Evolutionary conservation across 108 stramenopile species (phyloP), one percentile per base, ranked within the genome.

Genomic region (Cyclostephanos tholiformis): DNA sequence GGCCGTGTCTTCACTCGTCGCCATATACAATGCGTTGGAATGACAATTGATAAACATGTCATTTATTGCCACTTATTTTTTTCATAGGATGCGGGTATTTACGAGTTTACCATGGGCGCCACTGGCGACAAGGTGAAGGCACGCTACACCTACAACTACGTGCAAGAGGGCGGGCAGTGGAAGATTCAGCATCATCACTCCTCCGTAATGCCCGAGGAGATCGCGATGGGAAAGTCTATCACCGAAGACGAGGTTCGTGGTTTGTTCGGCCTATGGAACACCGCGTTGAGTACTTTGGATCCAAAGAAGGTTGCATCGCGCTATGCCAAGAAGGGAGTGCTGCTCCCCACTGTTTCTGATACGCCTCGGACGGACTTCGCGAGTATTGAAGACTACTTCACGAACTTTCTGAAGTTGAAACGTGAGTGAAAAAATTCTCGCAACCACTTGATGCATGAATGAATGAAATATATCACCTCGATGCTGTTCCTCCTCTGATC

Each of bases 161-260:
- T 74, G 22, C 67, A 74, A 27, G 80, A 85, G 61, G 56, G 68
- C 52, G 80, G 80, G 23, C 17, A 77, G 46, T 89, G 88, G 88
- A 87, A 87, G 81, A 89, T 89, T 63, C 50, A 71, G 23, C 84
- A 85, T 39, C 84, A 85, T 60, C 84, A 85, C 43, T 82, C 80
- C 44, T 82, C 81, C 32, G 71, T 79, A 5, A 86, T 88, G 87
- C 87, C 87, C 23, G 87, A 88, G 65, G 74, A 65, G 19, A 65
- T 64, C 62, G 61, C 30, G 13, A 83, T 68, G 39, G 72, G 60
- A 35, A 56, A 77, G 56, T 62, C 72, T 17, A 83, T 85, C 57
- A 73, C 75, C 7, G 79, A 83, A 52, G 67, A 22, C 52, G 80
- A 86, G 57, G 82, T 83, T 30, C 74, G 67, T 26, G 65, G 73